phyloP scores from a whole-genome alignment of 2,329 filamentous ascomycete genomes.

The Fusarium pilosicola region DNA sequence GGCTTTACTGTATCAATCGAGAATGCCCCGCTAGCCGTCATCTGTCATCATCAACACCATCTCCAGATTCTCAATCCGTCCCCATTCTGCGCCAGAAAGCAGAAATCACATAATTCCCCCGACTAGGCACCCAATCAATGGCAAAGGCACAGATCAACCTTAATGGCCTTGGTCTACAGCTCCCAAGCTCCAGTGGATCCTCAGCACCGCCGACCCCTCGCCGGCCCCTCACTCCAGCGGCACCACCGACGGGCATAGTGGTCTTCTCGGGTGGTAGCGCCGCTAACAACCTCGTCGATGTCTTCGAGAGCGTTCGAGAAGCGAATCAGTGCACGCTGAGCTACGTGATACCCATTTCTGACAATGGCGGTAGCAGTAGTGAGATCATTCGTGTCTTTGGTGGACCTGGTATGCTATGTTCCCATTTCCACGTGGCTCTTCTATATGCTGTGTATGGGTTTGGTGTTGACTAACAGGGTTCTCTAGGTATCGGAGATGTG shows the following conservation, averaged over 20 bases:
- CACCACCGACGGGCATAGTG: conserved; percentile 63
- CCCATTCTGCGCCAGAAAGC: not conserved
- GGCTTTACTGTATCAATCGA: not conserved
- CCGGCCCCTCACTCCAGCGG: conserved; percentile 24
- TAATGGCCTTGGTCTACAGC: conserved; percentile 38
- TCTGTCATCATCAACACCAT: conserved; percentile 21
- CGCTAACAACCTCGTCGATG: conserved; percentile 93
- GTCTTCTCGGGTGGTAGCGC: conserved; percentile 93
- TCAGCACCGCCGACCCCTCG: conserved; percentile 25
- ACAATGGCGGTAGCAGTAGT: conserved; percentile 94
- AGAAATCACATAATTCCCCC: conserved; percentile 15
- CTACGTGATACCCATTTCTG: conserved; percentile 94
- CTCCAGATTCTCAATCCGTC: not conserved
- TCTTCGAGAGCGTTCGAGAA: conserved; percentile 76
- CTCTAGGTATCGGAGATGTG: conserved; percentile 65
- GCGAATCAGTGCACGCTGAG: conserved; percentile 75
- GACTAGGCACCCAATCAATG: conserved; percentile 27
- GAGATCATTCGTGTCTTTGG: conserved; percentile 95
- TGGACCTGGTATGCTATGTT: conserved; percentile 80
- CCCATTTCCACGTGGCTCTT: conserved; percentile 13
- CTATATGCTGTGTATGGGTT: not conserved
- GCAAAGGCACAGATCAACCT: conserved; percentile 26
- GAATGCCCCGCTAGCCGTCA: conserved; percentile 12
- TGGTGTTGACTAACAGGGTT: conserved; percentile 4
- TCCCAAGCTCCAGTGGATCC: conserved; percentile 38